Evolutionary conservation across 495 filamentous ascomycete genomes (phyloP).

Genomic region (Physcia stellaris): DNA sequence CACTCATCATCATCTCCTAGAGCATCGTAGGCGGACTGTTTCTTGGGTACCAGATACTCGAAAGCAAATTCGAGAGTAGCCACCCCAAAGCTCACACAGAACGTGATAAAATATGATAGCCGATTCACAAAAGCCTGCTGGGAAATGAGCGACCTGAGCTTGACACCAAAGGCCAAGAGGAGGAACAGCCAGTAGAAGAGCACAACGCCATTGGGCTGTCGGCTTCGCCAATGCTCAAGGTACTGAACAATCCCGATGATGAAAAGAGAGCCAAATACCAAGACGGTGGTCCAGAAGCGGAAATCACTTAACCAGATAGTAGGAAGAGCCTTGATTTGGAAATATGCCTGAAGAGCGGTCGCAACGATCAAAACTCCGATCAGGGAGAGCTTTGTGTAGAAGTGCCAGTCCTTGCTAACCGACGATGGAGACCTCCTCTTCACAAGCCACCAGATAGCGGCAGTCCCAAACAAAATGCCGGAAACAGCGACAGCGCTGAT

Average conservation of each 20-base stretch:
- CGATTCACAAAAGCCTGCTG: conserved; percentile 52
- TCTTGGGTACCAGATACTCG: conserved; percentile 89
- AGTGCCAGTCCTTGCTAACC: conserved; percentile 83
- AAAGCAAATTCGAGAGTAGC: conserved; percentile 62
- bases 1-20: conserved; percentile 86
- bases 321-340: conserved; percentile 62
- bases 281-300: conserved; percentile 74
- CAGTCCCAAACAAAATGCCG: conserved; percentile 61
- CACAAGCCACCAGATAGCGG: conserved; percentile 63
- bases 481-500: conserved; percentile 62
- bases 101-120: conserved; percentile 64
- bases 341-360: conserved; percentile 54
- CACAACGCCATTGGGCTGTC: conserved; percentile 84
- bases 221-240: conserved; percentile 76
- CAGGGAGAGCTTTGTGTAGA: conserved; percentile 81
- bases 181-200: conserved; percentile 95
- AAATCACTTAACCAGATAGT: conserved; percentile 70
- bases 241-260: conserved; percentile 83
- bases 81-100: conserved; percentile 61
- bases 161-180: conserved; percentile 65
- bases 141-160: conserved; percentile 75
- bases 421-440: conserved; percentile 47
- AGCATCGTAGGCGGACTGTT: conserved; percentile 66
- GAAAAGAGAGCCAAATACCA: conserved; percentile 62
- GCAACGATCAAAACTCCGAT: conserved; percentile 55